Evolutionary conservation across 2,329 filamentous ascomycete genomes (phyloP), one percentile per base, ranked within the genome.

Genomic region (Mycogone perniciosa): DNA sequence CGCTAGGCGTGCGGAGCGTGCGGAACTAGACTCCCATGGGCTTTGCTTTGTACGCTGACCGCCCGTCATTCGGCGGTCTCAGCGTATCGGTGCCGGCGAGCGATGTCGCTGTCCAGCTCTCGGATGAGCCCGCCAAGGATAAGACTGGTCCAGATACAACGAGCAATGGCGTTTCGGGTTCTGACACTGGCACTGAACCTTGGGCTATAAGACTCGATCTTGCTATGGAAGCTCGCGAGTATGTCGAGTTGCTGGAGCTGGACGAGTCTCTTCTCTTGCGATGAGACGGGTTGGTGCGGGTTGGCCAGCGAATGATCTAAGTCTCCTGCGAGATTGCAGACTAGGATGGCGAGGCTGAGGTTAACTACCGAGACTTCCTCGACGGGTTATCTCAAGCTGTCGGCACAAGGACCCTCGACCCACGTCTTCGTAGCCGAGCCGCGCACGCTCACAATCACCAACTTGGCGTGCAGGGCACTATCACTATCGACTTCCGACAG

Each of bases 281-380:
- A 29, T 37, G 31, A n/a, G 47, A 60, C 1, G 50, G 59, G 26
- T 42, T 60, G 6, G 31, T 56, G 9, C 44, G 57, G 13, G 38
- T 59, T 47, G 56, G 58, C 27, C 57, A 57, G 35, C 49, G 49
- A 4, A 55, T 60, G 6, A 57, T 60, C 3, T 49, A 59, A 34
- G 20, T 13, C 5, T 59, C 57, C 2, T 10, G 27, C 1, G 46
- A 50, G 7, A 42, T 52, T 0, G 7, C 33, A 2, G 46, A 54
- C 9, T 37, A 48, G 7, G 54, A 56, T 35, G n/a, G 6, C 4
- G 37, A 55, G 4, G 4, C 7, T 4, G 11, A 55, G 5, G 10
- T 56, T 7, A 38, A 46, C 6, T 4, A 59, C 7, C 8, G 35
- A 48, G 44, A 54, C 13, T 59, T 60, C 1, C 53, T 60, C 4